Base-by-base conservation (phyloP, 108 stramenopile genomes). In the Cyclotella distinguenda region DNA sequence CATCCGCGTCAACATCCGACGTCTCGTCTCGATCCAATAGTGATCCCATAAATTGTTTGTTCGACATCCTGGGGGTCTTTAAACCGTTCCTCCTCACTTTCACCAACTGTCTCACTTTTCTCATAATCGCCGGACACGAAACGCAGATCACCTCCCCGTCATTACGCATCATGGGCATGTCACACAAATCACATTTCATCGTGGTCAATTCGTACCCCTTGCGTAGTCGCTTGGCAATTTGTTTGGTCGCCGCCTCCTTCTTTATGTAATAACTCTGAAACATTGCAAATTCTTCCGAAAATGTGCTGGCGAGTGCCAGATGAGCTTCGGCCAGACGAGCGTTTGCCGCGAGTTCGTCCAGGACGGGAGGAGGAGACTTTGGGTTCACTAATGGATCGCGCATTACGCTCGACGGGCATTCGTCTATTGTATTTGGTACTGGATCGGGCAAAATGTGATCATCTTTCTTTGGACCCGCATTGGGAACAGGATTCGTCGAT, bases 231-330 rank as follows among this genome's bases (percentile, higher is more conserved):
- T 66, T 78, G 58, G 64, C 56, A n/a, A 78, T 70, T 70, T 63
- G 38, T 47, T 60, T 65, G 31, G 63, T 78, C 21, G 77, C 77
- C 8, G 62, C 55, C 5, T 58, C 77, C 40, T 66, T 78, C 23
- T 60, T 66, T 8, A 66, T 35, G 0, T 57, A 66, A 60, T 78
- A 70, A 6, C 49, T 28, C 48, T 66, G 58, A 22, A 78, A 70
- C 36, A 78, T 60, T 42, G 39, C 58, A 22, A 48, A 44, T 62
- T 78, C 77, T 54, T 78, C 77, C 0, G 77, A 78, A 18, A 63
- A 63, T 12, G 77, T 78, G 36, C 25, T 38, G 18, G 58, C 40
- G 2, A 46, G 9, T 23, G 45, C 43, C 3, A 44, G 11, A 23
- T n/a, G 44, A 18, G 40, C 45, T 60, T 55, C 18, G 3, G 8